Percentiles rank a stretch among this genome's conserved stretches.
phyloP scores from a whole-genome alignment of 1,139 yeast genomes.

The Eremothecium coryli region DNA sequence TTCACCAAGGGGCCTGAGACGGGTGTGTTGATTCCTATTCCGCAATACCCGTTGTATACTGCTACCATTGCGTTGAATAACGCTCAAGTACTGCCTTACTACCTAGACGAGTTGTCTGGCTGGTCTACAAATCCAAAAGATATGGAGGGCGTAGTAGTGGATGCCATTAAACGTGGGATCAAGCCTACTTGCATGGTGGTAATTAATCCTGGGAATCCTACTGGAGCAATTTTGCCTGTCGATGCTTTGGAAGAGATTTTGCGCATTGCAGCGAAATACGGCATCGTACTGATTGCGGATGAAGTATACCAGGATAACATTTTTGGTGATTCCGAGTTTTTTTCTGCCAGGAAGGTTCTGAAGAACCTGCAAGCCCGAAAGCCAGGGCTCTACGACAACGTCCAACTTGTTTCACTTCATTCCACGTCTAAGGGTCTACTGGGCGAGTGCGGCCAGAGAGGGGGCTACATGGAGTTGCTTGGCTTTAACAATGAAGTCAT shows the following conservation, averaged over 20 bases:
- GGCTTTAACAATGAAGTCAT: conserved; percentile 68
- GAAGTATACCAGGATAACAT: conserved; percentile 95
- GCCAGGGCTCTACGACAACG: conserved; percentile 52
- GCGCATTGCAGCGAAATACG: conserved; percentile 71
- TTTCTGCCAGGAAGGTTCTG: conserved; percentile 61
- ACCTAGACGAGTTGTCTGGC: conserved; percentile 62
- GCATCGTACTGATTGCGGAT: conserved; percentile 88
- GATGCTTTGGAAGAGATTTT: conserved; percentile 63
- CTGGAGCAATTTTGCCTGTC: conserved; percentile 69
- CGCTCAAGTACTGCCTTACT: conserved; percentile 81
- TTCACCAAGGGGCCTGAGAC: conserved; percentile 56
- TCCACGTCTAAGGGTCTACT: conserved; percentile 94
- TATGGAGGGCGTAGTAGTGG: conserved; percentile 47
- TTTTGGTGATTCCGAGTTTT: conserved; percentile 49
- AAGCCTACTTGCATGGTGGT: conserved; percentile 76
- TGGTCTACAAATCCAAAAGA: conserved; percentile 78
- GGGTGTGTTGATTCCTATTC: conserved; percentile 91
- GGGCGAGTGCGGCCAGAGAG: conserved; percentile 99
- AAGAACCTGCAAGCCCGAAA: conserved; percentile 47
- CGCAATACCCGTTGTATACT: conserved; percentile 94
- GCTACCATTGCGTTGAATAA: conserved; percentile 80
- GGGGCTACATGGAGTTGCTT: conserved; percentile 92
- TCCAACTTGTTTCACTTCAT: conserved; percentile 87
- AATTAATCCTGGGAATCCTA: conserved; percentile 97
- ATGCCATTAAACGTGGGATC: conserved; percentile 46